Percentiles rank a stretch among this genome's conserved stretches.
Conservation (phyloP, 176 grass and related monocot genomes). For the Rhynchospora pubera region DNA sequence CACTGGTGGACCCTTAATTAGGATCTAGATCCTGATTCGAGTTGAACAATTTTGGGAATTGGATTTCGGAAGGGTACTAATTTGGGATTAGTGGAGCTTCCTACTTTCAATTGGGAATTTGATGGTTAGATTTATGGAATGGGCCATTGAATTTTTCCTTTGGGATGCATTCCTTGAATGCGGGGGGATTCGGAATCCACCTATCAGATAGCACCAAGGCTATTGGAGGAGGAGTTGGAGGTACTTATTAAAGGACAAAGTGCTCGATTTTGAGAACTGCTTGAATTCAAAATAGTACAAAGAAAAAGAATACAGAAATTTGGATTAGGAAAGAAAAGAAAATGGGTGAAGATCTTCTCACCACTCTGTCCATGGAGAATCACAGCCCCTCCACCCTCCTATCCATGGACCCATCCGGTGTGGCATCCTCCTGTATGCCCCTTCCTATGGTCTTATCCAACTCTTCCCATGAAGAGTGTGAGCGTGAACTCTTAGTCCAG, state of each 20-base stretch:
- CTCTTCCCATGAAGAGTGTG: constrained; percentile 30
- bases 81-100: constrained; percentile 4
- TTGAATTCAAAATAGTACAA: background rate
- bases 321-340: background rate
- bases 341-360: constrained; percentile 96
- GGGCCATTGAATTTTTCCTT: constrained; percentile 55
- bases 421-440: constrained; percentile 24
- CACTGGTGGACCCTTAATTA: background rate
- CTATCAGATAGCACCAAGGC: constrained; percentile 65
- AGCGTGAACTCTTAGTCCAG: constrained; percentile 32
- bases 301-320: background rate
- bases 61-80: background rate
- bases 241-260: constrained; percentile 13
- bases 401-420: constrained; percentile 84
- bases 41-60: background rate
- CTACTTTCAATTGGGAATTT: constrained; percentile 22
- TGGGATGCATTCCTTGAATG: constrained; percentile 99
- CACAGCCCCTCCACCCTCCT: constrained; percentile 88
- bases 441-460: constrained; percentile 53
- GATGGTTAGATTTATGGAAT: constrained; percentile 86
- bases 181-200: constrained; percentile 79
- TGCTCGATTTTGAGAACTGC: background rate
- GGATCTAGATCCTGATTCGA: background rate
- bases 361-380: constrained; percentile 94
- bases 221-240: constrained; percentile 31